These are phyloP conservation scores for Scenedesmus sp. DNA, from an alignment of 163 green algal genomes.

Conservation along the genomic window DNA sequence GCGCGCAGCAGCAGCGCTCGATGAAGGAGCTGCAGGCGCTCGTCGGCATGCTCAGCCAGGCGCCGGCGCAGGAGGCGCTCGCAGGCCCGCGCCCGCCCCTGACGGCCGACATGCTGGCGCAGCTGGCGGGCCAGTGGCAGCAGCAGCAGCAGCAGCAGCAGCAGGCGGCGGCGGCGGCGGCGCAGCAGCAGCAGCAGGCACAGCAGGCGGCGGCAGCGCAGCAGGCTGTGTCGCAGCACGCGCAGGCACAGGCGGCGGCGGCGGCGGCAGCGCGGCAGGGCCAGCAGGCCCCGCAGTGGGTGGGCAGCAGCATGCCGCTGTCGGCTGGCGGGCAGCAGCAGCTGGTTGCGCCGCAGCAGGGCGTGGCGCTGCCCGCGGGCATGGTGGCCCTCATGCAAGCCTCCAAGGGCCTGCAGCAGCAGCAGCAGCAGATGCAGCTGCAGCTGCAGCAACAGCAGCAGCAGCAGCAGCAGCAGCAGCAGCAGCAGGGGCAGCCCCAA, in stretches of 20 bases:
- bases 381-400: too few species aligned
- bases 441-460: slow-evolving; percentile 15
- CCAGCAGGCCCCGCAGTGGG: too few species aligned
- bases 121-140: neutral
- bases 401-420: neutral
- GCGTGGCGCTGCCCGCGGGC: too few species aligned
- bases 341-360: too few species aligned
- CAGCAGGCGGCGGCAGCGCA: neutral
- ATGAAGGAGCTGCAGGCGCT: slow-evolving; percentile 16
- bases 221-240: neutral
- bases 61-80: neutral
- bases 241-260: too few species aligned
- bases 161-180: neutral
- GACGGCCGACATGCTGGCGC: too few species aligned
- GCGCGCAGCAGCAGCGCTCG: neutral
- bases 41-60: neutral
- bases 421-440: neutral
- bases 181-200: neutral
- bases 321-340: too few species aligned
- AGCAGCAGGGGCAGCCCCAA: slow-evolving; percentile 13
- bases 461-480: slow-evolving; percentile 17
- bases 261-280: too few species aligned
- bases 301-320: too few species aligned
- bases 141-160: neutral
- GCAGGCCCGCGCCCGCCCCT: too few species aligned